Conservation (phyloP, 1,284 basidiomycete genomes). For the Xerocomus nothofagi region DNA sequence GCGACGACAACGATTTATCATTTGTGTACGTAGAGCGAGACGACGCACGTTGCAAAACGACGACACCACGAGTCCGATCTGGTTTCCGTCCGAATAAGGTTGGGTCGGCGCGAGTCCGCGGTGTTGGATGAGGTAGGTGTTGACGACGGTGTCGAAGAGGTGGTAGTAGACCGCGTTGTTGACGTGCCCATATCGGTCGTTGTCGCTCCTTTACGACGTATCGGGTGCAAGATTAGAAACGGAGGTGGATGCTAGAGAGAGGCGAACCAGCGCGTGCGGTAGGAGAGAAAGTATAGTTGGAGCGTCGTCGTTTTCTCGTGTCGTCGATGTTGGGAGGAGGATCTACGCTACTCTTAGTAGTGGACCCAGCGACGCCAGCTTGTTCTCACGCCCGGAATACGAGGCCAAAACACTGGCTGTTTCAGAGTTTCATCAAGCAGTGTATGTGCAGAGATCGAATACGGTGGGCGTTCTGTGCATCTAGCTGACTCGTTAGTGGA, state of each 20-base stretch:
- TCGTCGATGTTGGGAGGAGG: constrained; percentile 4
- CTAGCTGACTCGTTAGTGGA: too few species aligned
- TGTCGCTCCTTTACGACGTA: constrained; percentile 60
- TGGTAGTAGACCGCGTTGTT: constrained; percentile 81
- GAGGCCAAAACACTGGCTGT: too few species aligned
- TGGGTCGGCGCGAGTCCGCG: constrained; percentile 53
- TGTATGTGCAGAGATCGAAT: too few species aligned
- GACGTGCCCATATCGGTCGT: constrained; percentile 77
- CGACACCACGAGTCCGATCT: constrained; percentile 71
- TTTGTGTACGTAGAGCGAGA: too few species aligned
- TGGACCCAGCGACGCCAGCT: too few species aligned
- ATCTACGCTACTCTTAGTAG: too few species aligned
- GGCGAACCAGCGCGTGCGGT: constrained; percentile 68
- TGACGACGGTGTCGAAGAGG: constrained; percentile 74
- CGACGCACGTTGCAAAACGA: constrained; percentile 60
- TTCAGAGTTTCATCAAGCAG: too few species aligned
- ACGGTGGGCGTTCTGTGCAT: too few species aligned
- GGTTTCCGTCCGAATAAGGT: constrained; percentile 34
- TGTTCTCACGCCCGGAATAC: too few species aligned
- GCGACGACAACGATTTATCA: too few species aligned
- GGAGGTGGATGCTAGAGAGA: neutral
- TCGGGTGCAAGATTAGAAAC: constrained; percentile 6
- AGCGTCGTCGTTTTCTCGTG: constrained; percentile 40
- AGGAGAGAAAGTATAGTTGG: constrained; percentile 64
- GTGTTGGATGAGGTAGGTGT: constrained; percentile 64